Evolutionary conservation across 2,329 filamentous ascomycete genomes (phyloP).

Genomic region (Fusarium sp.): DNA sequence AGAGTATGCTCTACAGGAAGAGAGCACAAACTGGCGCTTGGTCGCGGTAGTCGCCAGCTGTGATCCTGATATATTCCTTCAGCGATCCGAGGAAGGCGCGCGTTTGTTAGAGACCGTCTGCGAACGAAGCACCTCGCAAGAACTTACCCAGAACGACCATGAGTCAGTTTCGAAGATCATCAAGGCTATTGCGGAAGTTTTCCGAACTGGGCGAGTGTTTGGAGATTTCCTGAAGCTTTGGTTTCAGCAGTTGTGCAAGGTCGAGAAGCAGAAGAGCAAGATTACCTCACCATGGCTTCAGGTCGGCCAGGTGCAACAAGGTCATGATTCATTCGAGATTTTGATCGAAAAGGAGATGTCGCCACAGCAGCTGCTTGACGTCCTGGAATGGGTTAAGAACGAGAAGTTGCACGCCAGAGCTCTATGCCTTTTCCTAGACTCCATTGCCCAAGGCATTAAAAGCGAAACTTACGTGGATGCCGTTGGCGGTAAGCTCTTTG

Average conservation of each 20-base stretch:
- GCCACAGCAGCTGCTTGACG: constrained; percentile 55
- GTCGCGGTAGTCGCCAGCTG: constrained; percentile 56
- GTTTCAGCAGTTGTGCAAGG: constrained; percentile 56
- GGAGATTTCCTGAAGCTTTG: constrained; percentile 60
- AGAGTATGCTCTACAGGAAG: constrained; percentile 53
- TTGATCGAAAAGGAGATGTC: constrained; percentile 58
- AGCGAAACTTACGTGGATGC: constrained; percentile 57
- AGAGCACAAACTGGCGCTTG: constrained; percentile 56
- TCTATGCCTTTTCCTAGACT: constrained; percentile 56
- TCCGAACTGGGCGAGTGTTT: constrained; percentile 57
- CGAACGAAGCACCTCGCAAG: constrained; percentile 46
- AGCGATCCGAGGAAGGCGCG: constrained; percentile 53
- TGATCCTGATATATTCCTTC: constrained; percentile 59
- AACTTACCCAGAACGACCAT: constrained; percentile 31
- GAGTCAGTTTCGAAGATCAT: constrained; percentile 52
- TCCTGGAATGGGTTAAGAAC: constrained; percentile 57
- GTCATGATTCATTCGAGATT: constrained; percentile 31
- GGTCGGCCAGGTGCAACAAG: constrained; percentile 36
- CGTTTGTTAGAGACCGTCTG: constrained; percentile 56
- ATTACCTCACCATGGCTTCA: constrained; percentile 50
- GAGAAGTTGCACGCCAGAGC: constrained; percentile 49
- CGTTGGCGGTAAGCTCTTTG: constrained; percentile 53
- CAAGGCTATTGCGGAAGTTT: constrained; percentile 57
- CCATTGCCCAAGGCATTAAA: constrained; percentile 56
- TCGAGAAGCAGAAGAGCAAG: constrained; percentile 47